A percentile compares a stretch with the other conserved stretches of the same genome.
These are phyloP conservation scores for Melaleuca alternifolia DNA, from an alignment of 345 rosid species.

Conservation along the genomic window DNA sequence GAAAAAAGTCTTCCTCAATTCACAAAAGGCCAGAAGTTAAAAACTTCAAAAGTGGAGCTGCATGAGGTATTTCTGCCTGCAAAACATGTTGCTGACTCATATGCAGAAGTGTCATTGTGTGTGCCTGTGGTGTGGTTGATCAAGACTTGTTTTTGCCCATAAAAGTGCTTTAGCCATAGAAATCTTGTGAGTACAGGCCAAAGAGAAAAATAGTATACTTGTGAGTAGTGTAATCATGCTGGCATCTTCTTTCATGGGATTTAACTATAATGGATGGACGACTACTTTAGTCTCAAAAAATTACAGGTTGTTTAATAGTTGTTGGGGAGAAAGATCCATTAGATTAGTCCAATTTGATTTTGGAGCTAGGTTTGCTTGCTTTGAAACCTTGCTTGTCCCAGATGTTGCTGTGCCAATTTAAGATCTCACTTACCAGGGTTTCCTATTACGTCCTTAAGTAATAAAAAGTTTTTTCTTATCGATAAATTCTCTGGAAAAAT, in stretches of 20 bases:
- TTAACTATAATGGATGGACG: neutral
- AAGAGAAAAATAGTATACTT: neutral
- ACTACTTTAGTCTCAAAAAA: neutral
- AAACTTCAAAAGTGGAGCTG: conserved; percentile 66
- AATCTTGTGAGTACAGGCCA: neutral
- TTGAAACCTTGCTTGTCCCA: neutral
- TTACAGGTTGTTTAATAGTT: neutral
- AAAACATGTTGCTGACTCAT: neutral
- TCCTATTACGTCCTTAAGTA: neutral
- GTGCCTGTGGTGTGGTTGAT: neutral
- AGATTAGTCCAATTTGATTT: neutral
- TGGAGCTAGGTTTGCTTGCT: neutral
- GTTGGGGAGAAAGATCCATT: neutral
- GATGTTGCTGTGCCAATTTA: neutral
- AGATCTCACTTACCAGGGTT: neutral
- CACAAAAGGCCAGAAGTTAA: conserved; percentile 56
- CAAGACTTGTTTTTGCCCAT: neutral
- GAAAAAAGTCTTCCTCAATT: conserved; percentile 75
- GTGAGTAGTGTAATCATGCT: neutral
- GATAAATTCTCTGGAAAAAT: neutral
- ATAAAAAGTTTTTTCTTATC: neutral
- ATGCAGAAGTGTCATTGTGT: neutral
- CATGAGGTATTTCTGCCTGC: conserved; percentile 37
- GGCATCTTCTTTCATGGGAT: neutral
- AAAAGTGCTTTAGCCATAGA: neutral